Base-by-base conservation (phyloP, 495 filamentous ascomycete species). In the Penicillium coffeae region DNA sequence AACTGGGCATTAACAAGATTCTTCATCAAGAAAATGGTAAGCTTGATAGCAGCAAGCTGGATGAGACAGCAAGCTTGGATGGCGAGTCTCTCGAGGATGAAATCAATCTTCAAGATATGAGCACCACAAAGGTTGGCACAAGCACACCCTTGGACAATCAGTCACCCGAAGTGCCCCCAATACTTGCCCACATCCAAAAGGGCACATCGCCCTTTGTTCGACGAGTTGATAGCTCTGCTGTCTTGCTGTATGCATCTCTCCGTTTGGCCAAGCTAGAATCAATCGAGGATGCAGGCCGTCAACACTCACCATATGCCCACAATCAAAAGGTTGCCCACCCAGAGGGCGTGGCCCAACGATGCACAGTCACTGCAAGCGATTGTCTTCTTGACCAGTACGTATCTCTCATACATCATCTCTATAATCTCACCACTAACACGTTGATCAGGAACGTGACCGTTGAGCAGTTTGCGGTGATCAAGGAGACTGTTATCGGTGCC, bases 401-500 rank as follows among this genome's bases (percentile, higher is more conserved):
- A 4, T 30, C 25, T 30, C 10, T 4, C 4, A 30, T 30, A 10
- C 25, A 30, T 30, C 4, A 10, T 10, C 10, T 30, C 25, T 10
- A 30, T 30, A 4, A 10, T 4, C 5, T 10, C 10, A 30, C 4
- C 25, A 30, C 25, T 30, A n/a, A n/a, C n/a, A n/a, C 25, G 10
- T 30, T 10, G 5, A 4, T 10, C 25, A 30, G 25, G 16, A 96
- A 95, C 60, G 88, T 92, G 20, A 89, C 84, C 2, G 81, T 98
- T 2, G 86, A 87, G 51, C 83, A 88, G 50, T 88, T 87, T 58
- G 77, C 77, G 21, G 84, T 86, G n/a, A 86, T 97, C 65, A 95
- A 95, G 61, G 88, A 93, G 62, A 83, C 75, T 45, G 88, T 95
- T 22, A 80, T 98, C 27, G 93, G 93, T 22, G 78, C 89, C 8